Evolutionary conservation across 805 yeast species (phyloP).

Genomic region (Candida yuanshanica): DNA sequence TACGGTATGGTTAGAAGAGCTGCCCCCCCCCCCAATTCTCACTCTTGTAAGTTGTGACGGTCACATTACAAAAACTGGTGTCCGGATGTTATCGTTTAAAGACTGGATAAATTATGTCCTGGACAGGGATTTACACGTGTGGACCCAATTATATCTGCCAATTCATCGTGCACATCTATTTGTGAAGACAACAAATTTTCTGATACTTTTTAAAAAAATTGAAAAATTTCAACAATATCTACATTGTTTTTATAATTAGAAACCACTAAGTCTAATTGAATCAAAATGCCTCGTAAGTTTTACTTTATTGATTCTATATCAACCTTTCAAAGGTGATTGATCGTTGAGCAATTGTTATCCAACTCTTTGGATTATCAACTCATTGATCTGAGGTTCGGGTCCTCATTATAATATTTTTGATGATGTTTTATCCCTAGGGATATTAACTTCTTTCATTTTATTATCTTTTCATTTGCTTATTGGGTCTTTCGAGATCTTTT

Average conservation of each 20-base stretch:
- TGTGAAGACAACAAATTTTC: not conserved
- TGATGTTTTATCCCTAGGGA: conserved; percentile 1
- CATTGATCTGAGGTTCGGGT: conserved; percentile 57
- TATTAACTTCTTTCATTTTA: not conserved
- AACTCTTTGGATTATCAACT: conserved; percentile 3
- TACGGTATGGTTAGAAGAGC: no score
- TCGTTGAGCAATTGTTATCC: conserved; percentile 1
- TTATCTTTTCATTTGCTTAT: not conserved
- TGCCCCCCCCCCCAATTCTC: no score
- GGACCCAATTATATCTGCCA: not conserved
- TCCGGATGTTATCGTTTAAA: no score
- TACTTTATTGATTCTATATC: not conserved
- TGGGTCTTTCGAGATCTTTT: conserved; percentile 1
- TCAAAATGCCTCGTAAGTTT: conserved; percentile 28
- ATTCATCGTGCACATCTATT: not conserved
- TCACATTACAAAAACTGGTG: no score
- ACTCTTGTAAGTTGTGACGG: no score
- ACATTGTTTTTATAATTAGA: not conserved
- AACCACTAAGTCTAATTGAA: conserved; percentile 10
- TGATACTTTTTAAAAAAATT: not conserved
- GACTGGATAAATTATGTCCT: no score
- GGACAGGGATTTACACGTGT: no score
- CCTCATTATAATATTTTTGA: conserved; percentile 38
- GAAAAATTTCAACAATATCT: not conserved
- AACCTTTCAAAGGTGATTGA: not conserved